Conservation (phyloP, 768 basidiomycete genomes). For the Tremella fuciformis region DNA sequence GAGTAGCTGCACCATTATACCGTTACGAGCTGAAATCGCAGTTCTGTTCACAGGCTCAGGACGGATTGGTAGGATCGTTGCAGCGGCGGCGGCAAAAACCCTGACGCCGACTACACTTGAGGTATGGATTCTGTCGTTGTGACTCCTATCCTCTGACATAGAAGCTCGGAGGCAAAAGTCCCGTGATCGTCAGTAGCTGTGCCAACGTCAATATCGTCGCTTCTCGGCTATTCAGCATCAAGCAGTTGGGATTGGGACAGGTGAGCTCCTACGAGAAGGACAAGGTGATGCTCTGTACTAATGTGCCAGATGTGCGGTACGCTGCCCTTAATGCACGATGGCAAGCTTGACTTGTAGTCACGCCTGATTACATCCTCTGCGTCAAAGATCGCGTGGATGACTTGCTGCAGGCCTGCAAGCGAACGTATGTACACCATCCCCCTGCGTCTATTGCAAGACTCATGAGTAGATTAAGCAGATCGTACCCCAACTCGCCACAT, state of each 20-base stretch:
- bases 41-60: conserved; percentile 51
- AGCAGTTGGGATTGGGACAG: conserved; percentile 44
- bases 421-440: conserved; percentile 31
- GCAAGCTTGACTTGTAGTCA: conserved; percentile 22
- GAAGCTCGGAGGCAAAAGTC: conserved; percentile 52
- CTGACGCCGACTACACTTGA: conserved; percentile 50
- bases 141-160: neutral
- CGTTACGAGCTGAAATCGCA: conserved; percentile 5
- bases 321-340: neutral
- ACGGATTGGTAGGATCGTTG: conserved; percentile 47
- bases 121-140: conserved; percentile 26
- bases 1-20: conserved; percentile 4
- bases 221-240: conserved; percentile 46
- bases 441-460: neutral
- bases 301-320: conserved; percentile 35
- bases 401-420: conserved; percentile 31
- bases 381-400: conserved; percentile 34
- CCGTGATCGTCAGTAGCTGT: conserved; percentile 44
- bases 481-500: conserved; percentile 36
- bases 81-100: conserved; percentile 48
- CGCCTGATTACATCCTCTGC: conserved; percentile 48
- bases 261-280: conserved; percentile 12
- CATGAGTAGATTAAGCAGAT: conserved; percentile 14
- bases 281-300: conserved; percentile 1
- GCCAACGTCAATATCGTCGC: conserved; percentile 44